A percentile compares a stretch with the other conserved stretches of the same genome.
These are phyloP conservation scores for Lipomyces chichibuensis DNA, from an alignment of 805 yeast species.

Conservation along the genomic window DNA sequence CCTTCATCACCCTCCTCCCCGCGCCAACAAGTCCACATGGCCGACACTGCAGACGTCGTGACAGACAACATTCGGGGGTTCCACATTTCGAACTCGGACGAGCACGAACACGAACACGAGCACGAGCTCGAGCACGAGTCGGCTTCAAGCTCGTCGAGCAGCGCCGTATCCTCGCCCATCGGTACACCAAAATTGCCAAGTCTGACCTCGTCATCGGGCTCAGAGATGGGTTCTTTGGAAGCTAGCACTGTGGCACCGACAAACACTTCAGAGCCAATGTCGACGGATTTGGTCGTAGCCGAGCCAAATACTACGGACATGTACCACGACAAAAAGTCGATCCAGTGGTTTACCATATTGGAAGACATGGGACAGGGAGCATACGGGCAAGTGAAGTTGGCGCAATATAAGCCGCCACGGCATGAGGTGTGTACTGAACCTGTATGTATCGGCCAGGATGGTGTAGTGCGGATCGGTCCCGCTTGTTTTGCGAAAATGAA, in stretches of 20 bases:
- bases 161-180: neutral
- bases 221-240: neutral
- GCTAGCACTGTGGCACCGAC: neutral
- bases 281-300: conserved; percentile 17
- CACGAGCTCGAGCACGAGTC: neutral
- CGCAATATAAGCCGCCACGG: conserved; percentile 56
- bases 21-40: neutral
- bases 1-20: neutral
- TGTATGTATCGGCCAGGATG: neutral
- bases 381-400: conserved; percentile 88
- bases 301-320: conserved; percentile 4
- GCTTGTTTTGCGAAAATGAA: neutral
- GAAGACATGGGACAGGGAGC: conserved; percentile 95
- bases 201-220: neutral
- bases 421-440: conserved; percentile 19
- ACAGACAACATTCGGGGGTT: neutral
- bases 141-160: neutral
- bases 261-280: neutral
- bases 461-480: neutral
- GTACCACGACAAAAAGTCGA: conserved; percentile 58
- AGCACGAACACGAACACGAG: neutral
- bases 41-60: neutral
- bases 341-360: conserved; percentile 68
- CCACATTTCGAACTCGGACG: neutral
- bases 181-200: neutral